Evolutionary conservation across 495 filamentous ascomycete genomes (phyloP), one percentile per base, ranked within the genome.

Genomic region (Xylaria sp.): DNA sequence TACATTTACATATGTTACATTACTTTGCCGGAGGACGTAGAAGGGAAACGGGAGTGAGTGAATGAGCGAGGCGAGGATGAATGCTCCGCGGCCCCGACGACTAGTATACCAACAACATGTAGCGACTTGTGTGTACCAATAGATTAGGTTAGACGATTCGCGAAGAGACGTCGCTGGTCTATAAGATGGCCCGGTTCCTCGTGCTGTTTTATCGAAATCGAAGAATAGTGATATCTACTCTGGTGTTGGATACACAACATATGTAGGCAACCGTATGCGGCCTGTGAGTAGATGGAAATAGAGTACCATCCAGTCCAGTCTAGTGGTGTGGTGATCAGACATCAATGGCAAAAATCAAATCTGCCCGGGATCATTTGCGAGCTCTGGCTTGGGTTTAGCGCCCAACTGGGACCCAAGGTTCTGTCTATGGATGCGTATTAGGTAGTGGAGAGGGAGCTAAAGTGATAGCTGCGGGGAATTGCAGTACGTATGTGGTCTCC

Each of bases 321-420:
- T n/a, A n/a, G 41, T 1, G 9, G 41, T 43, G 41, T 43, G 41
- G 41, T 15, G 41, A 9, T 33, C 33, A 24, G 55, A 57, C 24
- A 5, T 58, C 43, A 61, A 26, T n/a, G 35, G 35, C 35, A 57
- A 71, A 31, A 46, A n/a, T n/a, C 1, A n/a, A 58, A n/a, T 65
- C 68, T 70, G 68, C 61, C 61, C 61, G 46, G 59, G 68, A 70
- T 64, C 68, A 15, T 70, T 65, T 70, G 44, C 3, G 37, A 24
- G 44, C 11, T 15, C 50, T 35, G 4, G 19, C 17, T 52, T 64
- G 8, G 62, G 61, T 52, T 59, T 71, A 71, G 70, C 70, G 62
- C 33, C 55, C 17, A 35, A 35, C 9, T 12, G 55, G 19, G 21
- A 35, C 29, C 31, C 6, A 59, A 37, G 5, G 44, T 15, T 5